These are phyloP conservation scores for Acanthamoeba culbertsoni DNA, from an alignment of 208 protist species.

Conservation along the genomic window DNA sequence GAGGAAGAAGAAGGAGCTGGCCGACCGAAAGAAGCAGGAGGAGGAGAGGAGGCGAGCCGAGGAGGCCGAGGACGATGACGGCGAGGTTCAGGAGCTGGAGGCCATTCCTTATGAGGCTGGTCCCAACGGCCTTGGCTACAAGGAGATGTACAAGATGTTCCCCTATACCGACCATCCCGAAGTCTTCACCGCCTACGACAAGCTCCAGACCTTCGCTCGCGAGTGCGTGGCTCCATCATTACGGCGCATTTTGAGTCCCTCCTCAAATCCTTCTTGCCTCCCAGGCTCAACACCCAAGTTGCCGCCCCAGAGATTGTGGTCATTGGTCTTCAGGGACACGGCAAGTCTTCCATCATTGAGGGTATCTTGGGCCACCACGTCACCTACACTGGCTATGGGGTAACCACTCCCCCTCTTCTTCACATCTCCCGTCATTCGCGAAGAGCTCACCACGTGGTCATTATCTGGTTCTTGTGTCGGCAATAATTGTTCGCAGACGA, in stretches of 20 bases:
- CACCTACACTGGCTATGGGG: constrained; percentile 23
- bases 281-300: constrained; percentile 69
- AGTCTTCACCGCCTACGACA: constrained; percentile 72
- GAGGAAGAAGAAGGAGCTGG: constrained; percentile 56
- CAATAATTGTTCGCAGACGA: not conserved
- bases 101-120: not conserved
- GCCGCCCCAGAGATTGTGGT: constrained; percentile 71
- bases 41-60: constrained; percentile 23
- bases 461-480: not conserved
- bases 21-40: constrained; percentile 57
- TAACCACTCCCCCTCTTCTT: not conserved
- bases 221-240: constrained; percentile 54
- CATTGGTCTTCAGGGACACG: constrained; percentile 60
- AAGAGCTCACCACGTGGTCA: too few relatives aligned
- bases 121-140: not conserved
- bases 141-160: constrained; percentile 58
- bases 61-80: constrained; percentile 58
- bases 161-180: constrained; percentile 53
- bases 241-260: not conserved
- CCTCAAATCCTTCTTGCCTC: not conserved
- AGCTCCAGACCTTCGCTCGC: constrained; percentile 71
- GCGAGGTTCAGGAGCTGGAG: constrained; percentile 57
- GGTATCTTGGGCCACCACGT: constrained; percentile 66
- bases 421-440: not conserved
- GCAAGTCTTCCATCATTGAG: constrained; percentile 74